These are phyloP conservation scores for Fusarium burgessii DNA, from an alignment of 2,329 filamentous ascomycete genomes.

Conservation along the genomic window DNA sequence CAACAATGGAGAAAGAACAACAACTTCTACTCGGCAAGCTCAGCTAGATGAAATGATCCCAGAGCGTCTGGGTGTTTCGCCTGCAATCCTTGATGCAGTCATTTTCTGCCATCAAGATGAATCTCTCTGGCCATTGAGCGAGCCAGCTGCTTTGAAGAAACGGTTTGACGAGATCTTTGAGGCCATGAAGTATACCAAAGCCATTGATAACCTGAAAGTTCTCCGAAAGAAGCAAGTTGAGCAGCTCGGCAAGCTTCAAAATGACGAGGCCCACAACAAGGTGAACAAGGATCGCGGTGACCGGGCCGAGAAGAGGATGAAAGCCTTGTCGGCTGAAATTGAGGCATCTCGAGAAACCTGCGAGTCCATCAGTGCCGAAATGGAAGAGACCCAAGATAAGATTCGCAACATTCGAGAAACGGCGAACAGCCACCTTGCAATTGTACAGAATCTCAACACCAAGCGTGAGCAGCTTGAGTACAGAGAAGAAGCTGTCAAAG, in stretches of 20 bases:
- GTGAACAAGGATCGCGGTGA: slow-evolving; percentile 87
- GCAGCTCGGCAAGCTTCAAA: slow-evolving; percentile 77
- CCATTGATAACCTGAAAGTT: slow-evolving; percentile 92
- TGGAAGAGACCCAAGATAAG: slow-evolving; percentile 68
- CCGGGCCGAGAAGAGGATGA: slow-evolving; percentile 73
- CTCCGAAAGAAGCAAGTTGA: slow-evolving; percentile 86
- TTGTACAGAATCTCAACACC: slow-evolving; percentile 79
- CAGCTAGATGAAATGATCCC: slow-evolving; percentile 89
- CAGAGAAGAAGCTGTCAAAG: slow-evolving; percentile 76
- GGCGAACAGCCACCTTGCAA: slow-evolving; percentile 78
- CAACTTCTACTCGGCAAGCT: slow-evolving; percentile 81
- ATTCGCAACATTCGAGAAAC: slow-evolving; percentile 77
- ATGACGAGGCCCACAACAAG: slow-evolving; percentile 82
- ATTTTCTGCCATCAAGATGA: slow-evolving; percentile 99
- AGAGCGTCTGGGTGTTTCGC: slow-evolving; percentile 87
- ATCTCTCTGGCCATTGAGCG: slow-evolving; percentile 95
- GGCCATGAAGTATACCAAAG: slow-evolving; percentile 95
- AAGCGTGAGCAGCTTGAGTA: slow-evolving; percentile 81
- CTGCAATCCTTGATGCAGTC: slow-evolving; percentile 90
- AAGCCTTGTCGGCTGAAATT: slow-evolving; percentile 74
- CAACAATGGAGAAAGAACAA: slow-evolving; percentile 82
- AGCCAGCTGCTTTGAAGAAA: slow-evolving; percentile 87
- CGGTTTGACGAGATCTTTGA: slow-evolving; percentile 98
- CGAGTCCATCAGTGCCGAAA: slow-evolving; percentile 68
- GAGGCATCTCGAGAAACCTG: slow-evolving; percentile 70